These are phyloP conservation scores for Apiospora koreana DNA, from an alignment of 2,329 filamentous ascomycete genomes.

Conservation along the genomic window DNA sequence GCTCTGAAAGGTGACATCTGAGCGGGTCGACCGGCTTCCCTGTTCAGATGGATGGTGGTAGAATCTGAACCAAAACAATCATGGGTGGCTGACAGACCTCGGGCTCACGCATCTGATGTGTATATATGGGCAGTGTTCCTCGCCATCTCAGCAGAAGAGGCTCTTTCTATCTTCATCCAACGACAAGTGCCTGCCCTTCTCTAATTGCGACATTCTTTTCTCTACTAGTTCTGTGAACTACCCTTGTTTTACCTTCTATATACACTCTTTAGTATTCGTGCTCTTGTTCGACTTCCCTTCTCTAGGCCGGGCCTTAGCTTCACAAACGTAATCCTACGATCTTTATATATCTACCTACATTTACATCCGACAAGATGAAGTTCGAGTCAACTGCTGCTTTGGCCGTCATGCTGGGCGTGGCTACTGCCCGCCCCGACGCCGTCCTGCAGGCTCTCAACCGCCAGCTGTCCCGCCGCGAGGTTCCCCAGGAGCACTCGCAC, in stretches of 20 bases:
- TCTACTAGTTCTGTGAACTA: conserved; percentile 34
- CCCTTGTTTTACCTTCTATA: conserved; percentile 21
- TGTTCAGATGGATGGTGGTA: neutral
- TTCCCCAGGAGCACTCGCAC: conserved; percentile 37
- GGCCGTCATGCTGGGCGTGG: conserved; percentile 31
- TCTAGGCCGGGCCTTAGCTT: conserved; percentile 30
- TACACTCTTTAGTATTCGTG: conserved; percentile 24
- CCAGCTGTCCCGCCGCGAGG: conserved; percentile 27
- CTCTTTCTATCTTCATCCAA: conserved; percentile 25
- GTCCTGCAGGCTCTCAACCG: conserved; percentile 13
- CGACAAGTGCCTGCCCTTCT: conserved; percentile 28
- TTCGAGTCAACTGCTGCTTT: conserved; percentile 31
- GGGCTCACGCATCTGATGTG: neutral
- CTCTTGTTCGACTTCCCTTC: conserved; percentile 23
- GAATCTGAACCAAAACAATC: neutral
- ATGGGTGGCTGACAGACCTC: neutral
- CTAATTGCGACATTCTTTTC: conserved; percentile 29
- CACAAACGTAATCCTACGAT: conserved; percentile 8
- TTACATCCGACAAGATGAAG: conserved; percentile 32
- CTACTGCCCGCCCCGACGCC: conserved; percentile 33
- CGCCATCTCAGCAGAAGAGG: neutral
- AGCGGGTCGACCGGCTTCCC: neutral
- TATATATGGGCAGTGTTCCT: conserved; percentile 13
- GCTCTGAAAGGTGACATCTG: neutral
- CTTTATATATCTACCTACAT: neutral